Base-by-base conservation (phyloP, 495 filamentous ascomycete species). In the Podospora didyma region DNA sequence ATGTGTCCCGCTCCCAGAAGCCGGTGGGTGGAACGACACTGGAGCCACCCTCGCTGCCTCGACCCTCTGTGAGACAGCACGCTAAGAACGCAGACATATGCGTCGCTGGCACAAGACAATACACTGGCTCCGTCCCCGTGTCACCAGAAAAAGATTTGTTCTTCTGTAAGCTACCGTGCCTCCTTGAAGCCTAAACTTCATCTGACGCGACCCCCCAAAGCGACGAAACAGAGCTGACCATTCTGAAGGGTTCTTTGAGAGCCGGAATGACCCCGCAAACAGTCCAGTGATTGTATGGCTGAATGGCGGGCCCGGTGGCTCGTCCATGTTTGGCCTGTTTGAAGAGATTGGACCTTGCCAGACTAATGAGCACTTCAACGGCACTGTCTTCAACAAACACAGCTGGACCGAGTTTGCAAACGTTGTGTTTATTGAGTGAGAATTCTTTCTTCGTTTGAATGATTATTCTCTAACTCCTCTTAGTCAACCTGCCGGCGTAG, bases 321-420 rank as follows among this genome's bases (percentile, higher is more conserved):
- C 71, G 1, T 80, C 64, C 9, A 49, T 62, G 20, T 52, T 49
- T 42, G 62, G 55, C 5, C 28, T 64, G n/a, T 59, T 63, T 5
- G 47, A 55, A 19, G 58, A 62, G 20, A 60, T 62, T 31, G 59
- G 62, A 16, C 53, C 64, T 22, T 62, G 62, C 19, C 42, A 53
- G n/a, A 39, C 61, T 7, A 59, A 53, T 10, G 26, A 59, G 22
- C 56, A 60, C 49, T 50, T 55, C 23, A 61, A 57, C 14, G 41
- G 39, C 23, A 57, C 55, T 1, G 48, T 34, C n/a, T 51, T 50
- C 21, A 46, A 61, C 53, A 77, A 79, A 0, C 78, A 82, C 69
- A 82, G 79, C 46, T 87, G 76, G 70, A 86, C 84, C 59, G 78
- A 81, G 58, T 79, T 82, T 58, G 79, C 79, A 44, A 85, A 86